Base-by-base conservation (phyloP, 305 asterid genomes). In the Solanum hybrid region DNA sequence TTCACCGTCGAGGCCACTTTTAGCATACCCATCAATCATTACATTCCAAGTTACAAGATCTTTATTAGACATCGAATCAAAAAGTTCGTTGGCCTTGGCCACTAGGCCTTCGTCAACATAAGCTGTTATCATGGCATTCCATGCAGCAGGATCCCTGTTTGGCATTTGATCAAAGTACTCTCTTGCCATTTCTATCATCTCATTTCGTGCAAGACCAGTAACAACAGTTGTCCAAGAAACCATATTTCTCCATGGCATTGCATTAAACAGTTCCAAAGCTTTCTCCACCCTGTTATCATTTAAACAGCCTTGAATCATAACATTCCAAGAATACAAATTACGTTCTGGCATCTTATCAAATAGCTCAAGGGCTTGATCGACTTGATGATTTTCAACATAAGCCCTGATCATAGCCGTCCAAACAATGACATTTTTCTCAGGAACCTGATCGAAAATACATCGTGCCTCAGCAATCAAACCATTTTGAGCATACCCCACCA, bases 111-210 rank as follows among this genome's bases (percentile, higher is more conserved):
- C 95, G 61, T 93, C 91, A 26, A 92, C 82, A 87, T 95, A 97
- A 37, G 96, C 95, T 86, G 97, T 93, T 90, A 95, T 94, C 97
- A 96, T 95, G 33, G 99, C 98, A 91, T 97, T 97, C 99, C 99
- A 97, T 6, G 98, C 96, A 32, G 96, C 91, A 85, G 94, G 84
- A 90, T 96, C 99, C 93, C 94, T 96, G 90, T 89, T 70, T 22
- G 95, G 97, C 97, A 95, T 96, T 89, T 92, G 95, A 92, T 96
- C 95, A 88, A 97, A 97, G 93, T 95, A 94, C 65, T 90, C 84
- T 89, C 96, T 93, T 2, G 98, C 97, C 87, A 93, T 89, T 57
- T 91, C 95, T 41, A 92, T 92, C 91, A 90, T 90, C 89, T 97
- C 97, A 80, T 93, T 93, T 89, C 93, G 90, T 3, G 97, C 97